phyloP scores from a whole-genome alignment of 2,329 filamentous ascomycete species.

The Coniosporium tulheliwenetii region DNA sequence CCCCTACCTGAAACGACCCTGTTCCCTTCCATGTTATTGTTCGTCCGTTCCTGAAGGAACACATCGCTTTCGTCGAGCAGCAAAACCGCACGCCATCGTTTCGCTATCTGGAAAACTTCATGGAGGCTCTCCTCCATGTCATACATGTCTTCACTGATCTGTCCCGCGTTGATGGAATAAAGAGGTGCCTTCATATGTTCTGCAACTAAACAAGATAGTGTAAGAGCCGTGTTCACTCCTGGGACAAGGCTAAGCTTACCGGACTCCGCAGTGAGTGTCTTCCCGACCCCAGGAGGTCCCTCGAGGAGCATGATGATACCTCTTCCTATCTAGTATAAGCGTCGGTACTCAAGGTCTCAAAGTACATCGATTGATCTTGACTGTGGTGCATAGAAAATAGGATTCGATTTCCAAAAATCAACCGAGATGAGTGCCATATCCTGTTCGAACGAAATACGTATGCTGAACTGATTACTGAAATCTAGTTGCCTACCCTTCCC shows the following conservation, averaged over 20 bases:
- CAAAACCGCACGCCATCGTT: constrained; percentile 1
- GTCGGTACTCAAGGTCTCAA: too few relatives aligned
- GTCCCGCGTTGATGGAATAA: constrained; percentile 9
- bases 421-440: too few relatives aligned
- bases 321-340: too few relatives aligned
- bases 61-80: constrained; percentile 2
- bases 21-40: neutral
- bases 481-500: constrained; percentile 11
- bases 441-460: too few relatives aligned
- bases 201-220: constrained; percentile 4
- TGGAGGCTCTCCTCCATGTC: constrained; percentile 2
- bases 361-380: too few relatives aligned
- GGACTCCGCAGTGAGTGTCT: constrained; percentile 13
- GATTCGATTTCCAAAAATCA: too few relatives aligned
- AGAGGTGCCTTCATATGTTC: constrained; percentile 10
- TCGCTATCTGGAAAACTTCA: constrained; percentile 1
- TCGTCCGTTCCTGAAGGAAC: constrained; percentile 10
- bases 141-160: constrained; percentile 5
- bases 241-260: too few relatives aligned
- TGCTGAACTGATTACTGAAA: too few relatives aligned
- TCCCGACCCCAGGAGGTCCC: constrained; percentile 11
- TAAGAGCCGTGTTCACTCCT: too few relatives aligned
- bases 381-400: too few relatives aligned
- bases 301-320: constrained; percentile 9
- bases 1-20: neutral